phyloP scores from a whole-genome alignment of 257 asterid species.

The Rehmannia glutinosa region DNA sequence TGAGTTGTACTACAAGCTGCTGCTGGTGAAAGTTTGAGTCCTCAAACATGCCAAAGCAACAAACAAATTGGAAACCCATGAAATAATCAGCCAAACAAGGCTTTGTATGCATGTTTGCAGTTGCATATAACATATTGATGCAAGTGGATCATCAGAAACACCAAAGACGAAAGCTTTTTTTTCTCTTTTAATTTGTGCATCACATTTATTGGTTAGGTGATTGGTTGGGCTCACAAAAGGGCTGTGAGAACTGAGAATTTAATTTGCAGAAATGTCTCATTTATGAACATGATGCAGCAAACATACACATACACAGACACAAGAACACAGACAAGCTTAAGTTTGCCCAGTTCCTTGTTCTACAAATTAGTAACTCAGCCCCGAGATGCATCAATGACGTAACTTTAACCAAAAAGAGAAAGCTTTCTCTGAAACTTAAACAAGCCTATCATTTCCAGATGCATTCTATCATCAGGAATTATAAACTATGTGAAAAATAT shows the following conservation, averaged over 20 bases:
- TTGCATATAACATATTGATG: background rate
- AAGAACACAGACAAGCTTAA: background rate
- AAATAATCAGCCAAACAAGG: background rate
- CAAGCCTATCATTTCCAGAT: background rate
- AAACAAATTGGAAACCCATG: background rate
- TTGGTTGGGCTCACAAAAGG: too few relatives aligned
- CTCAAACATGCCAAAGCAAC: background rate
- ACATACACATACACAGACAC: too few relatives aligned
- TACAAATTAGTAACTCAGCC: background rate
- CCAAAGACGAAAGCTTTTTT: too few relatives aligned
- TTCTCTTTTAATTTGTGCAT: too few relatives aligned
- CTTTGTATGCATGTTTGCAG: background rate
- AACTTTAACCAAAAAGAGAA: conserved; percentile 10
- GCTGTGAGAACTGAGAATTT: too few relatives aligned
- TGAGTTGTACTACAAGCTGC: background rate
- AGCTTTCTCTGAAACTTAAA: background rate
- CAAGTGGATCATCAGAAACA: conserved; percentile 8
- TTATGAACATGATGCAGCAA: too few relatives aligned
- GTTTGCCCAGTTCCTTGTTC: background rate
- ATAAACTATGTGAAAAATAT: background rate
- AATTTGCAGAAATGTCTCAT: too few relatives aligned
- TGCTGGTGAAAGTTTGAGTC: background rate
- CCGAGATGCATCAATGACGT: background rate
- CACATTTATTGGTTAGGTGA: too few relatives aligned
- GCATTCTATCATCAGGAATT: background rate